Conservation (phyloP, 1,139 yeast species). For the Yamadazyma dendronema region DNA sequence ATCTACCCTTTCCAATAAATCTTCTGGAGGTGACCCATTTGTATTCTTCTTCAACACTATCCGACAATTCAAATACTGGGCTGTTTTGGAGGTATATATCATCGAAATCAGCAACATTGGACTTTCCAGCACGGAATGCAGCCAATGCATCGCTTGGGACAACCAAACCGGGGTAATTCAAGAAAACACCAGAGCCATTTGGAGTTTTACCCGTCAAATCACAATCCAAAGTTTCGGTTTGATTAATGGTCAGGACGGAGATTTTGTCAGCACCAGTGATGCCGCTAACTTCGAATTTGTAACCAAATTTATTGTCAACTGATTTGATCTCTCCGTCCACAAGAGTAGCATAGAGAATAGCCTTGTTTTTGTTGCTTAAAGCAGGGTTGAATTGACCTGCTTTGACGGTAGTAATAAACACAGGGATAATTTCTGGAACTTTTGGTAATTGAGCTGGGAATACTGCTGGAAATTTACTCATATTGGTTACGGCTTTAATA, state of each 20-base stretch:
- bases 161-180: slow-evolving; percentile 47
- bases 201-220: slow-evolving; percentile 44
- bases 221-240: slow-evolving; percentile 46
- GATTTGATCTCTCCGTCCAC: slow-evolving; percentile 26
- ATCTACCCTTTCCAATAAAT: slow-evolving; percentile 54
- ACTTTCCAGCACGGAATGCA: slow-evolving; percentile 25
- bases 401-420: slow-evolving; percentile 1
- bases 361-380: slow-evolving; percentile 1
- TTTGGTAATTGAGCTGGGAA: slow-evolving; percentile 4
- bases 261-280: slow-evolving; percentile 49
- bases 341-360: slow-evolving; percentile 22
- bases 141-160: slow-evolving; percentile 25
- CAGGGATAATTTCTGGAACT: slow-evolving; percentile 4
- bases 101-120: slow-evolving; percentile 32
- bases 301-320: slow-evolving; percentile 28
- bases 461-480: background rate
- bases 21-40: slow-evolving; percentile 47
- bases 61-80: slow-evolving; percentile 43
- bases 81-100: slow-evolving; percentile 48
- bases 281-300: slow-evolving; percentile 25
- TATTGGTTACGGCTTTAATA: too few species aligned
- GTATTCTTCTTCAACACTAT: slow-evolving; percentile 37
- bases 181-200: slow-evolving; percentile 36
- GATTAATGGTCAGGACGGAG: slow-evolving; percentile 25
- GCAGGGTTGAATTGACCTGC: slow-evolving; percentile 11